phyloP scores from a whole-genome alignment of 208 protist genomes.

The Trypanosoma conorhini region DNA sequence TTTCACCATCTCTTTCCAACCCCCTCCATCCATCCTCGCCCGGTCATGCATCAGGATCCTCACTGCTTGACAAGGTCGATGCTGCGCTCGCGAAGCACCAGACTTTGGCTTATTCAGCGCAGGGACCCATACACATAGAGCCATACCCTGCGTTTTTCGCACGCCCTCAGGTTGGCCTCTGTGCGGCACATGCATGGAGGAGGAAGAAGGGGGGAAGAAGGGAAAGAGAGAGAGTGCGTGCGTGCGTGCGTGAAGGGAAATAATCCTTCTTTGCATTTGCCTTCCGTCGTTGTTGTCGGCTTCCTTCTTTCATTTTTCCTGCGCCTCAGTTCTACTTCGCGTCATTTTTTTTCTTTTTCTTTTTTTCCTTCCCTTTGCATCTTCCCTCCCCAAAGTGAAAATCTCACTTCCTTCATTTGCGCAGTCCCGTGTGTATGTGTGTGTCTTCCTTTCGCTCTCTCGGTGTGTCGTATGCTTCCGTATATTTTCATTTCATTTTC shows the following conservation, averaged over 20 bases:
- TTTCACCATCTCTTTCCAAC: background rate
- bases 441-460: background rate
- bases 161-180: background rate
- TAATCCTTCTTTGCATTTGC: background rate
- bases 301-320: constrained; percentile 15
- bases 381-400: background rate
- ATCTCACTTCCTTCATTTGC: background rate
- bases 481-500: constrained; percentile 14
- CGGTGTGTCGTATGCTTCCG: background rate
- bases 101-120: background rate
- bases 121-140: background rate
- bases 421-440: background rate
- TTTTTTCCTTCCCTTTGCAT: constrained; percentile 27
- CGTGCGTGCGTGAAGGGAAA: background rate
- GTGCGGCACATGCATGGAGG: background rate
- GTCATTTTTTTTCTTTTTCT: constrained; percentile 23
- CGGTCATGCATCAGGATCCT: background rate
- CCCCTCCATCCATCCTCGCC: background rate
- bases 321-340: constrained; percentile 19
- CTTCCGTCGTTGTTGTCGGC: background rate
- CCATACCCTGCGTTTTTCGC: background rate
- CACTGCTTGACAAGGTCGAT: background rate
- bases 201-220: background rate
- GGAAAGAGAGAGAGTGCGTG: background rate
- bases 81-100: background rate